Base-by-base conservation (phyloP, 805 yeast genomes). In the Candida ulmi region DNA sequence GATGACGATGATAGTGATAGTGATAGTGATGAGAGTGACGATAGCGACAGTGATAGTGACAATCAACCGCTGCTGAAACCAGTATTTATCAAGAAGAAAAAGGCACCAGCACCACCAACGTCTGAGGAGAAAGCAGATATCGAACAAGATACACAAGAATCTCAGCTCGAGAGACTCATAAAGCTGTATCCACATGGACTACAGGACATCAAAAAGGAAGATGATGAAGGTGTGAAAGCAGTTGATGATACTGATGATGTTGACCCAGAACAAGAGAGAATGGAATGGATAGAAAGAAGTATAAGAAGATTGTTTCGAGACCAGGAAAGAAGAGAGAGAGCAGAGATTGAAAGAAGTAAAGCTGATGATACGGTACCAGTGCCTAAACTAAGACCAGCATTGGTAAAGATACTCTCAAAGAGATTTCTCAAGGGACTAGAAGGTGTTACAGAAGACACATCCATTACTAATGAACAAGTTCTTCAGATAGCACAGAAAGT, bases 211-310 rank as follows among this genome's bases (percentile, higher is more conserved):
- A 44, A 24, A n/a, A 43, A 44, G 17, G 43, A 49, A 13, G 42
- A 50, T 17, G 58, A 57, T 15, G 52, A 58, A 33, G 39, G 50
- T 17, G 58, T 53, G 4, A 39, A 41, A 3, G 66, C 50, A 0
- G 51, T 74, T 0, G 84, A 80, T 47, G 88, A 81, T 48, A 72
- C 81, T 0, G 86, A 81, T 47, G 78, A 71, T 27, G 29, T 72
- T 5, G 78, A 78, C 41, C 77, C 81, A 0, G 74, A 2, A 13
- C 31, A 28, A 16, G 31, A 57, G 75, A 71, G 54, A 74, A 77
- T 47, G 65, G 78, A 50, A 77, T 77, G 26, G 75, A 80, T 39
- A 71, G 72, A 34, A 68, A 79, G 62, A 70, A 77, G 52, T 58
- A 78, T 48, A 63, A 70, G 45, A 72, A 71, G 58, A 70, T 65